These are phyloP conservation scores for Diplocarpon mali DNA, from an alignment of 2,329 filamentous ascomycete genomes.

Conservation along the genomic window DNA sequence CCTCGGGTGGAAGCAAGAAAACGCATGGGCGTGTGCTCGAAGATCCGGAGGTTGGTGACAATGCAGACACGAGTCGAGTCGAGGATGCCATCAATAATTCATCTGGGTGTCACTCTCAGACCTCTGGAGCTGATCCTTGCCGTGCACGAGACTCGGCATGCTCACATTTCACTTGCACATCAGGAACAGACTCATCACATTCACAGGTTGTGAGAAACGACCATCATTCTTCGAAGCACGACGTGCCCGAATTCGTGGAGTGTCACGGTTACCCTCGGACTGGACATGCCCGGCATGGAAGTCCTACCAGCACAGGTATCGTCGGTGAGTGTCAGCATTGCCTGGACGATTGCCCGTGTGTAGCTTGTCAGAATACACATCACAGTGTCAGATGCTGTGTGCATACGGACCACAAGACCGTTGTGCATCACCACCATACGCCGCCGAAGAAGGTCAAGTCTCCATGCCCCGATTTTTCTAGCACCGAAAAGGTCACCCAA, in stretches of 20 bases:
- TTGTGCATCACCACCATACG: constrained; percentile 16
- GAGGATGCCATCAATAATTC: constrained; percentile 8
- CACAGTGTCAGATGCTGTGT: constrained; percentile 22
- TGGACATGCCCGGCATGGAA: constrained; percentile 16
- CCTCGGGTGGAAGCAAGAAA: constrained; percentile 13
- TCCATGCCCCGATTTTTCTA: background rate
- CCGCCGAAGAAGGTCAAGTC: constrained; percentile 2
- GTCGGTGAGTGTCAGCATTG: constrained; percentile 25
- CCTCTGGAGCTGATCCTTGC: constrained; percentile 1
- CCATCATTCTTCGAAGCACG: background rate
- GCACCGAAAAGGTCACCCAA: background rate
- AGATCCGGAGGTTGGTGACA: constrained; percentile 17
- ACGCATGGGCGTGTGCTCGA: constrained; percentile 7
- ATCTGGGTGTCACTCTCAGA: constrained; percentile 1
- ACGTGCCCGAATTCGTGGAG: constrained; percentile 12
- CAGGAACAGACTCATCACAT: background rate
- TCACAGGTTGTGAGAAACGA: background rate
- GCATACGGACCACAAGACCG: constrained; percentile 16
- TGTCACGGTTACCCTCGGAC: constrained; percentile 22
- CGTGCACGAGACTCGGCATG: background rate
- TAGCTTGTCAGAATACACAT: constrained; percentile 18
- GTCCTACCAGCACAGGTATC: constrained; percentile 14
- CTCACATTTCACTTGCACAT: constrained; percentile 1
- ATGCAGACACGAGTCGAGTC: constrained; percentile 13
- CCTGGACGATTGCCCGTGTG: constrained; percentile 21